Base-by-base conservation (phyloP, 805 yeast species). In the Suhomyces tanzawaensis region DNA sequence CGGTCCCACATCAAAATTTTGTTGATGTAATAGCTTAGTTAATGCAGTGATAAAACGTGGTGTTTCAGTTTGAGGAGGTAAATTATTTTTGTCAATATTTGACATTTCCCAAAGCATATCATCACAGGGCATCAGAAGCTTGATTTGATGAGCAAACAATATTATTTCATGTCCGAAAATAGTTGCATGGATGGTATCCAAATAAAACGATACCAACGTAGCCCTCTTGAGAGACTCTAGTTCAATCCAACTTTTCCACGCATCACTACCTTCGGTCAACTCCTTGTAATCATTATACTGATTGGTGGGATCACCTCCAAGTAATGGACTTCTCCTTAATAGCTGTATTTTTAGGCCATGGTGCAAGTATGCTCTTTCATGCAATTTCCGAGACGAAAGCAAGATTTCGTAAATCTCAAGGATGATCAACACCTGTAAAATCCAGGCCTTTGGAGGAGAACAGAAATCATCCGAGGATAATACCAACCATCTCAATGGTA, bases 161-260 rank as follows among this genome's bases (percentile, higher is more conserved):
- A 37, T 23, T 4, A 37, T 37, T 21, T 23, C 29, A 22, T 37
- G 41, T 3, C 36, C 41, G 27, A 27, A 37, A n/a, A 37, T 28
- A 13, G 41, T 32, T 9, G 41, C 41, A 23, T 37, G 35, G 12
- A 37, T 16, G 12, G 41, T 37, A 17, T 37, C 41, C 13, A 37
- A 19, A 25, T 37, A 37, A 27, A 37, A 37, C 4, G 41, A 34
- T 13, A 37, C 29, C 13, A 37, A 19, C 13, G 41, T 24, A 5
- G 36, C 41, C 11, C 41, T 29, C n/a, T 37, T 37, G 14, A 37
- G 14, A 7, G 41, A 37, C 16, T 37, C 41, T 4, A 32, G 27
- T 24, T 37, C 41, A 12, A 37, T 37, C 41, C 41, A 37, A 6
- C 27, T 29, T 22, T 32, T 32, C 34, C 34, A 32, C 18, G 21